A percentile compares a stretch with the other conserved stretches of the same genome.
Conservation (phyloP, 225 moss, liverwort and hornwort species). For the Thuidium tamariscinum region DNA sequence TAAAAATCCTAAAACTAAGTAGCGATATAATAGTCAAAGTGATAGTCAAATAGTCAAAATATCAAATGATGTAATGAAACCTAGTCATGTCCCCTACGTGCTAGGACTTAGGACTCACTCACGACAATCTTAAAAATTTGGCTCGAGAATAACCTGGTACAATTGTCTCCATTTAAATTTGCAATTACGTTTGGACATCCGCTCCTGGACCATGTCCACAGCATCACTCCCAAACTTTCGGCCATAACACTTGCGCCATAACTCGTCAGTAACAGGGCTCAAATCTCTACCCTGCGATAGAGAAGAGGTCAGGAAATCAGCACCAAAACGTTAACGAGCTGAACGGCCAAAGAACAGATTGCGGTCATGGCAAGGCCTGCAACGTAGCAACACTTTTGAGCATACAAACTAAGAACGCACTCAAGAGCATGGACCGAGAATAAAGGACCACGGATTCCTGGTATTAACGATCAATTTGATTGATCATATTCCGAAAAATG, state of each 20-base stretch:
- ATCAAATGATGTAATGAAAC: neutral
- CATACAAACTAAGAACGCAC: neutral
- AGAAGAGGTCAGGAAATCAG: neutral
- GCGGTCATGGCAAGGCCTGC: neutral
- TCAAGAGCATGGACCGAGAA: neutral
- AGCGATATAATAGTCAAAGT: neutral
- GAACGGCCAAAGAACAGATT: neutral
- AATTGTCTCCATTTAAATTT: slow-evolving; percentile 71
- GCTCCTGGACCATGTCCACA: slow-evolving; percentile 44
- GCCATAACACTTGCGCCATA: slow-evolving; percentile 73
- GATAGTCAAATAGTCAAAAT: neutral
- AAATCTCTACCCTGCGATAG: slow-evolving; percentile 58
- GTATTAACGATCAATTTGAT: neutral
- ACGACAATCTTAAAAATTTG: neutral
- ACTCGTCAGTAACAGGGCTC: slow-evolving; percentile 73
- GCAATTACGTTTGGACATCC: slow-evolving; percentile 45
- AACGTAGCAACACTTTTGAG: neutral
- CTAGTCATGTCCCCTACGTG: neutral
- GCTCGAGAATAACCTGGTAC: slow-evolving; percentile 42
- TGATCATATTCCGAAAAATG: neutral
- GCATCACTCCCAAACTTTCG: slow-evolving; percentile 80
- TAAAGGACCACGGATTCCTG: neutral
- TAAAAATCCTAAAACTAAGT: neutral
- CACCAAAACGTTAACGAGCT: neutral
- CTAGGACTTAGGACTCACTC: neutral